phyloP scores from a whole-genome alignment of 129 eudicot genomes.

The Solidago caesia region DNA sequence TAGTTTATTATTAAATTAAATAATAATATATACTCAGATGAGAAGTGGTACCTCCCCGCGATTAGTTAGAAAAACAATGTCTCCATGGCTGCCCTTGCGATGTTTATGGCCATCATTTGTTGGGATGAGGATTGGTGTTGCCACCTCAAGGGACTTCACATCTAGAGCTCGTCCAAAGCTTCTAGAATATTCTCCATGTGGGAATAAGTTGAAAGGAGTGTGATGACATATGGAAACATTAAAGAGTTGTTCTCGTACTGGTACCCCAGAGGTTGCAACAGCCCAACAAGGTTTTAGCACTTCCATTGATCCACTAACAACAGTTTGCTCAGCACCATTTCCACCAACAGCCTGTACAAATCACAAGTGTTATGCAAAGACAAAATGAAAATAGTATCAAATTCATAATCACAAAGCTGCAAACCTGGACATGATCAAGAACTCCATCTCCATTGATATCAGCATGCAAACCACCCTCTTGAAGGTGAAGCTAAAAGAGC shows the following conservation, averaged over 20 bases:
- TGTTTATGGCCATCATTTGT: conserved; percentile 81
- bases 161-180: conserved; percentile 61
- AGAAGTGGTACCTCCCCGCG: conserved; percentile 82
- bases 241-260: conserved; percentile 92
- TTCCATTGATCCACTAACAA: conserved; percentile 97
- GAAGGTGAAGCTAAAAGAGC: conserved; percentile 80
- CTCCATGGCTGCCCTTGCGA: conserved; percentile 94
- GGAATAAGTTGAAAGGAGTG: conserved; percentile 72
- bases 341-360: conserved; percentile 80
- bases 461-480: conserved; percentile 99
- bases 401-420: conserved; percentile 11
- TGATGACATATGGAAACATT: conserved; percentile 95
- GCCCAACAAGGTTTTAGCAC: conserved; percentile 99
- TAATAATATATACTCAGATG: neutral
- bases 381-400: neutral
- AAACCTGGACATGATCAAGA: conserved; percentile 97
- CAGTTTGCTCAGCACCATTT: conserved; percentile 92
- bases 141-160: conserved; percentile 80
- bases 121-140: conserved; percentile 89
- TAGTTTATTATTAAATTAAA: neutral
- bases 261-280: conserved; percentile 97
- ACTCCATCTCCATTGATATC: conserved; percentile 99
- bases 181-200: conserved; percentile 90
- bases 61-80: conserved; percentile 81
- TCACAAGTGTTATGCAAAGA: neutral